Evolutionary conservation across 108 stramenopile species (phyloP).

Genomic region (Nitzschia inconspicua): DNA sequence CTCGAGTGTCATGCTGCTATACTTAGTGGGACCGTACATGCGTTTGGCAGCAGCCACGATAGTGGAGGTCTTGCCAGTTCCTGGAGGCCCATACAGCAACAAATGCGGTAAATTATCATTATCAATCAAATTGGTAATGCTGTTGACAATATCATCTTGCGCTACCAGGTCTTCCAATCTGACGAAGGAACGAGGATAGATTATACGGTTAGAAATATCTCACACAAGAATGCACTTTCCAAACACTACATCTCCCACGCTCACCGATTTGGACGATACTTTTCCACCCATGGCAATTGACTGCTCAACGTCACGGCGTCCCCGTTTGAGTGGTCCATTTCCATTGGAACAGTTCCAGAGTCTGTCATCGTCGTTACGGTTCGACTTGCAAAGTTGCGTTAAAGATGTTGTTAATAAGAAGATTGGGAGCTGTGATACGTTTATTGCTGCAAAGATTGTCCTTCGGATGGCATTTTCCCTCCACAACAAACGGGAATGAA

Average conservation of each 20-base stretch:
- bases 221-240: background rate
- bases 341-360: background rate
- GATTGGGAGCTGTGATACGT: no score
- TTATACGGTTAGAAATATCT: background rate
- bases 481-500: no score
- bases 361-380: no score
- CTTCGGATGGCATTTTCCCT: no score
- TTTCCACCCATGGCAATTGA: conserved; percentile 94
- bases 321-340: background rate
- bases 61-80: conserved; percentile 90
- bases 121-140: conserved; percentile 82
- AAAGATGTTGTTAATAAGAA: no score
- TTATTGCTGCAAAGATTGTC: no score
- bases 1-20: conserved; percentile 89
- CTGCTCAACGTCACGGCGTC: background rate
- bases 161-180: conserved; percentile 91
- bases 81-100: conserved; percentile 91
- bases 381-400: no score
- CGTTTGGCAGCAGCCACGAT: conserved; percentile 92
- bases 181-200: background rate
- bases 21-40: conserved; percentile 83
- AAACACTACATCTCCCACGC: background rate
- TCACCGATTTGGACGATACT: conserved; percentile 85
- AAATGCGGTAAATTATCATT: conserved; percentile 89
- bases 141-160: conserved; percentile 88